Percentiles rank a stretch among this genome's conserved stretches.
Evolutionary conservation across 257 asterid genomes (phyloP).

Genomic region (Solanum piurae): DNA sequence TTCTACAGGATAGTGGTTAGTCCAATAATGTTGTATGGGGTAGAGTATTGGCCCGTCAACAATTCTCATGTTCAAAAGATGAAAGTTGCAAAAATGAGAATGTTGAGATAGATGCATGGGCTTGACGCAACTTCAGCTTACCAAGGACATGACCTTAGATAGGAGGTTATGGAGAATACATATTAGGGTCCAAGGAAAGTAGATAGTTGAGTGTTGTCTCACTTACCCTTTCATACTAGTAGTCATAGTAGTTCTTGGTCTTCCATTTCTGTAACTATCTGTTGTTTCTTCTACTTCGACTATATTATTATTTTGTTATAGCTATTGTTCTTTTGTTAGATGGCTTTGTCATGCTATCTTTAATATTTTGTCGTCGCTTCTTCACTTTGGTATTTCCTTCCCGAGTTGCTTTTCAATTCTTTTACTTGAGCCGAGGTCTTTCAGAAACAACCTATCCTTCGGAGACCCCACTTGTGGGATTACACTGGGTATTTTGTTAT

Average conservation of each 20-base stretch:
- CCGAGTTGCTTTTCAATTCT: too few relatives aligned
- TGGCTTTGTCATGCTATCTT: background rate
- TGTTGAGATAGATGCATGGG: background rate
- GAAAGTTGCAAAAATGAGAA: background rate
- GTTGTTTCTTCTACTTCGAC: background rate
- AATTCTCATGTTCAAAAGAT: background rate
- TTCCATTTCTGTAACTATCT: background rate
- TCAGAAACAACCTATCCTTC: too few relatives aligned
- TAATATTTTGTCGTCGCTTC: too few relatives aligned
- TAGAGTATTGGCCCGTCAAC: background rate
- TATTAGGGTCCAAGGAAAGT: background rate
- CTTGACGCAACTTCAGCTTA: background rate
- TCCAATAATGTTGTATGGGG: background rate
- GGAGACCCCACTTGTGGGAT: too few relatives aligned
- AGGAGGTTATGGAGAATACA: background rate
- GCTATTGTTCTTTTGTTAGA: background rate
- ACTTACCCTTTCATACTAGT: background rate
- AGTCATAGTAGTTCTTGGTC: background rate
- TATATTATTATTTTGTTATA: too few relatives aligned
- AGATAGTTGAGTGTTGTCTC: background rate
- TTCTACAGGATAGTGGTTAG: background rate
- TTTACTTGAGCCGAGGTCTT: too few relatives aligned
- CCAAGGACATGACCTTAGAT: background rate
- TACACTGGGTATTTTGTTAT: background rate
- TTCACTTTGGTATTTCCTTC: too few relatives aligned